phyloP scores from a whole-genome alignment of 495 filamentous ascomycete species.

The Penicillium subrubescens region DNA sequence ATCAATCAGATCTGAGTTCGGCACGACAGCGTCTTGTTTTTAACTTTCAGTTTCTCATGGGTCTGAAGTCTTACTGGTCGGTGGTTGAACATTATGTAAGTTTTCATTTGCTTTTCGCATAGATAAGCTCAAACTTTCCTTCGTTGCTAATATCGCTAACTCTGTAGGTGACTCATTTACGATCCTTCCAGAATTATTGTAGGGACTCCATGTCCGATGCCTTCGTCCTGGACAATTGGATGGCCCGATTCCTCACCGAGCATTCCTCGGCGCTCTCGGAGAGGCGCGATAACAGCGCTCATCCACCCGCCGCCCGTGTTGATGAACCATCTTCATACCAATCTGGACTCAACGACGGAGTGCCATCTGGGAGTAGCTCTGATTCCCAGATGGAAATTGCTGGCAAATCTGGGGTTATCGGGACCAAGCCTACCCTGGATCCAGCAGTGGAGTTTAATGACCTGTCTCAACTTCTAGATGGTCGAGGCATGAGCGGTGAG shows the following conservation, averaged over 20 bases:
- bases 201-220: background rate
- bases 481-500: background rate
- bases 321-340: background rate
- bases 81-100: background rate
- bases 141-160: background rate
- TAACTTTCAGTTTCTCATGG: background rate
- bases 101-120: background rate
- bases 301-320: background rate
- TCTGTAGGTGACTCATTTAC: background rate
- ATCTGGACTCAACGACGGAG: background rate
- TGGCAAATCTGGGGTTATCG: background rate
- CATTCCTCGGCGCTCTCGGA: background rate
- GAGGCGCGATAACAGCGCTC: background rate
- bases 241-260: background rate
- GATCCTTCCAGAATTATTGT: background rate
- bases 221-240: background rate
- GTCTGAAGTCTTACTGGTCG: background rate
- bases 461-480: background rate
- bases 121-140: background rate
- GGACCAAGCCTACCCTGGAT: background rate
- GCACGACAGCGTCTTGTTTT: background rate
- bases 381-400: background rate
- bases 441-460: background rate
- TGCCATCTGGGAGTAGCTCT: background rate
- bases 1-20: background rate